Conservation (phyloP, 2,329 filamentous ascomycete species). For the Domatiomyces globalis region DNA sequence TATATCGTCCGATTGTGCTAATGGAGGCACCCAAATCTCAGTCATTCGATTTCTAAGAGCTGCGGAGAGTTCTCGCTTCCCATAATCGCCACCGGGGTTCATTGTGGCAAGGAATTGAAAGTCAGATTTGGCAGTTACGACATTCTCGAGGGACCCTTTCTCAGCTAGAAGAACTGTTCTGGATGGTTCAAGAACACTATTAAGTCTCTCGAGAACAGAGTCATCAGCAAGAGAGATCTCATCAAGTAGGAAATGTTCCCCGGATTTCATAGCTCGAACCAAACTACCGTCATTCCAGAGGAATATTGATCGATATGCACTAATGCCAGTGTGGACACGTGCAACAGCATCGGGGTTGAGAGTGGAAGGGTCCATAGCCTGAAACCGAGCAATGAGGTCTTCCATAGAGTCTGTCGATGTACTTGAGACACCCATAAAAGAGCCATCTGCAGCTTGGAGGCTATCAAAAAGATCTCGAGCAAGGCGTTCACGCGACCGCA, state of each 20-base stretch:
- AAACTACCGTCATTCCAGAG: conserved; percentile 94
- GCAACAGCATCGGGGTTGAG: conserved; percentile 37
- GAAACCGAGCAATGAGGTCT: conserved; percentile 16
- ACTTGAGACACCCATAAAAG: not conserved
- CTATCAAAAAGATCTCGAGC: conserved; percentile 51
- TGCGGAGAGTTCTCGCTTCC: conserved; percentile 92
- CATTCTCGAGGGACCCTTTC: conserved; percentile 74
- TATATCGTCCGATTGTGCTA: conserved; percentile 75
- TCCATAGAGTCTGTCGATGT: conserved; percentile 21
- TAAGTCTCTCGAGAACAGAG: conserved; percentile 87
- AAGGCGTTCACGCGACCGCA: conserved; percentile 68
- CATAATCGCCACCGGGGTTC: conserved; percentile 97
- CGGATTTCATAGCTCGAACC: conserved; percentile 81
- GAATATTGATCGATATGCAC: conserved; percentile 70
- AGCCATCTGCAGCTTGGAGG: conserved; percentile 31
- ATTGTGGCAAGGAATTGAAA: conserved; percentile 98
- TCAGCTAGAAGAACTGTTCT: conserved; percentile 80
- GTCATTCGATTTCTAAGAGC: conserved; percentile 93
- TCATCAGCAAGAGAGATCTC: conserved; percentile 97
- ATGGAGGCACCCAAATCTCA: conserved; percentile 90
- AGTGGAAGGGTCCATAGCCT: conserved; percentile 8
- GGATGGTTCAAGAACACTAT: conserved; percentile 85
- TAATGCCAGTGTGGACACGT: conserved; percentile 33
- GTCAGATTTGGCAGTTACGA: conserved; percentile 57
- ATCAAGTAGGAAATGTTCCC: conserved; percentile 83